These are phyloP conservation scores for Collybia nuda DNA, from an alignment of 768 basidiomycete species.

Conservation along the genomic window DNA sequence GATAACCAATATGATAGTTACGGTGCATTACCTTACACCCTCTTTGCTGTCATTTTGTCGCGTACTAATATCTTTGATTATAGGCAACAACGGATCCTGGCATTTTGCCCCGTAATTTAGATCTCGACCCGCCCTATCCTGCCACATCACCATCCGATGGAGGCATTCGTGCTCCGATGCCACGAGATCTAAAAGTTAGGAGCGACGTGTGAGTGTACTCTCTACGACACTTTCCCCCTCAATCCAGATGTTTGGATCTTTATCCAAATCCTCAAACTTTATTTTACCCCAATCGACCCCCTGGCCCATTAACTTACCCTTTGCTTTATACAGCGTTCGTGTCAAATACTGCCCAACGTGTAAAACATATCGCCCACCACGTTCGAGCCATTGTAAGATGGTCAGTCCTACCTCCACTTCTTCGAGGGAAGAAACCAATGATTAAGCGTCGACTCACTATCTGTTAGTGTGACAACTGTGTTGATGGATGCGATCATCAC, in stretches of 20 bases:
- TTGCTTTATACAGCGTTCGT: constrained; percentile 57
- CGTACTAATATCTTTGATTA: background rate
- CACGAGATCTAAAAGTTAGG: constrained; percentile 80
- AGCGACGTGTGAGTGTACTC: constrained; percentile 61
- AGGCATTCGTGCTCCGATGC: constrained; percentile 62
- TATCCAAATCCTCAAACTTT: no score
- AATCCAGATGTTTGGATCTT: no score
- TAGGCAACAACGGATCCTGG: constrained; percentile 85
- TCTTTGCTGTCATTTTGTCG: background rate
- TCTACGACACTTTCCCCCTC: background rate
- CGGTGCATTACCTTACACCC: constrained; percentile 43
- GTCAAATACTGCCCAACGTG: constrained; percentile 96
- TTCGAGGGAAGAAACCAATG: background rate
- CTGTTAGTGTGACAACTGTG: constrained; percentile 90
- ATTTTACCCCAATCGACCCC: no score
- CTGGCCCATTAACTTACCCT: background rate
- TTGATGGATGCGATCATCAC: constrained; percentile 93
- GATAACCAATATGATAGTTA: constrained; percentile 73
- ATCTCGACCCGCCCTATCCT: constrained; percentile 81
- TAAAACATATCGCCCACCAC: constrained; percentile 87
- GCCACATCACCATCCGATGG: constrained; percentile 63
- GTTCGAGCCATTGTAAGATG: constrained; percentile 95
- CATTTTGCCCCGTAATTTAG: constrained; percentile 84
- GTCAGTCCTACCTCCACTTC: constrained; percentile 39
- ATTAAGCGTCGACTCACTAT: no score